These are phyloP conservation scores for Vinca minor DNA, from an alignment of 257 asterid genomes.

Conservation along the genomic window DNA sequence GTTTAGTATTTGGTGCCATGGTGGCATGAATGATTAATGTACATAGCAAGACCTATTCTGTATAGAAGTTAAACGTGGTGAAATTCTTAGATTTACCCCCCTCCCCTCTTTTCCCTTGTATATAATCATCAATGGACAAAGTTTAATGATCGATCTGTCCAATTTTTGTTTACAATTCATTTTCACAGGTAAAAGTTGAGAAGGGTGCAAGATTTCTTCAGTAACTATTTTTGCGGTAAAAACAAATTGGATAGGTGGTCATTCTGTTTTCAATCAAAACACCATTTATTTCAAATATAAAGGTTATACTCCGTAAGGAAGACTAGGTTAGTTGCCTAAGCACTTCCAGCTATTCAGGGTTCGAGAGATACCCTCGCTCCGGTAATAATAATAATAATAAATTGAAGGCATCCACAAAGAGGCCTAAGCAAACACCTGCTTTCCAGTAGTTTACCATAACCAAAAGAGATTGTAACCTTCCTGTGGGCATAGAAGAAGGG, in stretches of 20 bases:
- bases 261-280: not conserved
- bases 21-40: not conserved
- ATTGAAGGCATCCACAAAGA: slow-evolving; percentile 96
- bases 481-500: slow-evolving; percentile 34
- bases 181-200: not conserved
- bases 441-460: slow-evolving; percentile 89
- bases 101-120: not conserved
- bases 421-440: slow-evolving; percentile 94
- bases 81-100: not conserved
- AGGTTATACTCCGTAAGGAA: not conserved
- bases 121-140: not conserved
- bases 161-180: too few relatives aligned
- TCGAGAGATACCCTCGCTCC: too few relatives aligned
- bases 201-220: not conserved
- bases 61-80: not conserved
- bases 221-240: not conserved
- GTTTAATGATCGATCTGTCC: not conserved
- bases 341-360: too few relatives aligned
- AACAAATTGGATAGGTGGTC: not conserved
- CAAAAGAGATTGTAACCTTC: slow-evolving; percentile 61
- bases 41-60: not conserved
- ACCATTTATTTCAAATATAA: too few relatives aligned
- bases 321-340: too few relatives aligned
- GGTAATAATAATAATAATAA: too few relatives aligned
- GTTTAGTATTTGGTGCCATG: not conserved